Evolutionary conservation across 2,329 filamentous ascomycete species (phyloP).

Genomic region (Decorospora gaudefroyi): DNA sequence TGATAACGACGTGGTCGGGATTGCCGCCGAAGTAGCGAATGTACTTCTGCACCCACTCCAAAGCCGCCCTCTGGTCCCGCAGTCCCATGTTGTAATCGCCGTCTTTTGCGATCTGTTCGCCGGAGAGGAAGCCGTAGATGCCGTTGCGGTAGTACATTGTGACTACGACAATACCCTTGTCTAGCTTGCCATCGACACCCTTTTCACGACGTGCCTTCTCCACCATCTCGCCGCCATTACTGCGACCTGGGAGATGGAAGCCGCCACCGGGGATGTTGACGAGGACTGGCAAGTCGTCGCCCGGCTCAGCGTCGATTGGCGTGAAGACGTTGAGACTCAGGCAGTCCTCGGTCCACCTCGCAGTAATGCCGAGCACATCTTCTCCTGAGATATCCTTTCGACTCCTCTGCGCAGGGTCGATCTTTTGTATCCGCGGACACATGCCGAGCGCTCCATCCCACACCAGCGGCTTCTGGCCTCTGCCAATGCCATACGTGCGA

Average conservation of each 20-base stretch:
- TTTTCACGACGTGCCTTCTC: conserved; percentile 37
- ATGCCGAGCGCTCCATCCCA: conserved; percentile 41
- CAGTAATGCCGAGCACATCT: conserved; percentile 34
- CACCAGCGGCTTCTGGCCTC: conserved; percentile 30
- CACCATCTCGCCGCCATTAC: conserved; percentile 40
- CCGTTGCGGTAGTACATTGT: conserved; percentile 46
- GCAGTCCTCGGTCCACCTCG: conserved; percentile 47
- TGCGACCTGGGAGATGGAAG: conserved; percentile 46
- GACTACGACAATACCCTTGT: conserved; percentile 42
- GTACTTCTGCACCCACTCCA: conserved; percentile 51
- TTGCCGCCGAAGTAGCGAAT: conserved; percentile 53
- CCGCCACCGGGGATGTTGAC: conserved; percentile 55
- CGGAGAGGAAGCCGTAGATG: conserved; percentile 53
- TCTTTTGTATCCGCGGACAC: conserved; percentile 44
- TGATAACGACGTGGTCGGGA: conserved; percentile 53
- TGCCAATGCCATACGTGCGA: conserved; percentile 31
- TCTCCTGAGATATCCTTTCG: conserved; percentile 33
- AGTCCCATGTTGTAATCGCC: conserved; percentile 46
- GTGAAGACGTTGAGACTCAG: conserved; percentile 49
- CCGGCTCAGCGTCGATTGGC: conserved; percentile 39
- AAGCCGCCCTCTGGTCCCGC: conserved; percentile 47
- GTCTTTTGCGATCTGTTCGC: conserved; percentile 46
- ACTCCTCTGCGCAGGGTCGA: conserved; percentile 33
- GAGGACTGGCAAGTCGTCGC: conserved; percentile 45
- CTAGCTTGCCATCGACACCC: conserved; percentile 31